Conservation (phyloP, 2,329 filamentous ascomycete species). For the Phialocephala sp. region DNA sequence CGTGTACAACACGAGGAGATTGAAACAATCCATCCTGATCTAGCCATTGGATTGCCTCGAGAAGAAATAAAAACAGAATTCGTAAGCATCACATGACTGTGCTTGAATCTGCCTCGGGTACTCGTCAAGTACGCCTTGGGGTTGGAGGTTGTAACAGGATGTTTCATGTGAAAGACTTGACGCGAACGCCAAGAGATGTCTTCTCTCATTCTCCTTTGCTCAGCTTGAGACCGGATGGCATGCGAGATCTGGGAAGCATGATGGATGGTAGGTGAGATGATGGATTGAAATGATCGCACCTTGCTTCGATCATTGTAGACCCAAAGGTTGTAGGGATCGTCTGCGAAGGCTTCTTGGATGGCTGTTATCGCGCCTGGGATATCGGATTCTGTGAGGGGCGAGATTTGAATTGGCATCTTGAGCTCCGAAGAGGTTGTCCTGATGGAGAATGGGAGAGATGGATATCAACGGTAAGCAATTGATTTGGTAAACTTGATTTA, state of each 20-base stretch:
- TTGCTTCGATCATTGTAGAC: conserved; percentile 63
- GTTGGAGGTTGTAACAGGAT: conserved; percentile 14
- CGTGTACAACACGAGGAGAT: neutral
- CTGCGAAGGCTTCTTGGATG: conserved; percentile 69
- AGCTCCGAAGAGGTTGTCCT: neutral
- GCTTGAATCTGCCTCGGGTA: conserved; percentile 6
- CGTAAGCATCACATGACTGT: conserved; percentile 4
- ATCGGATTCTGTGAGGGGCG: conserved; percentile 60
- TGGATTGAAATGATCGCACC: conserved; percentile 45
- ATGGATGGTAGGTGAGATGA: neutral
- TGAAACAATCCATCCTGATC: neutral
- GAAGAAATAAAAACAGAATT: neutral
- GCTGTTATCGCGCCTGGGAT: conserved; percentile 68
- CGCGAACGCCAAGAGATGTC: conserved; percentile 17
- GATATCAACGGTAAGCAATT: neutral
- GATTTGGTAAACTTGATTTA: neutral
- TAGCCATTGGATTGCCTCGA: neutral
- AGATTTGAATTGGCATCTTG: conserved; percentile 59
- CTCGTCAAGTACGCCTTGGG: conserved; percentile 17
- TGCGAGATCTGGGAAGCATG: neutral
- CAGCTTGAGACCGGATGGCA: conserved; percentile 6
- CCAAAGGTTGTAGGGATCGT: conserved; percentile 72
- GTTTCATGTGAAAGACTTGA: conserved; percentile 13
- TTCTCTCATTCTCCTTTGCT: neutral
- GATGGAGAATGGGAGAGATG: neutral